A percentile compares a stretch with the other conserved stretches of the same genome.
phyloP scores from a whole-genome alignment of 257 asterid genomes.

The Solanum raphanifolium region DNA sequence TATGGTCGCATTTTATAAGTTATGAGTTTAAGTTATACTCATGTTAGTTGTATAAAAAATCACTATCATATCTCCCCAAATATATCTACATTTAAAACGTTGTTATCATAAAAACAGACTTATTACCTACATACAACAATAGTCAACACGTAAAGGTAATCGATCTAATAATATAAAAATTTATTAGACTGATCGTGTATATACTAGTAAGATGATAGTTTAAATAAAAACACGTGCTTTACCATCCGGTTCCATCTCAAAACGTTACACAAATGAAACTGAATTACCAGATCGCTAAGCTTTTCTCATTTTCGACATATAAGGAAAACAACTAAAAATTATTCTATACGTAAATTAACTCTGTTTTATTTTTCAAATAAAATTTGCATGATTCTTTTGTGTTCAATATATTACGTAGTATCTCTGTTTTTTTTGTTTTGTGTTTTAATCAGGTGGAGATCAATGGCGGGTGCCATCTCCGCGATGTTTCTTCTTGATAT shows the following conservation, averaged over 20 bases:
- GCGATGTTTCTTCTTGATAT: conserved; percentile 97
- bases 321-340: neutral
- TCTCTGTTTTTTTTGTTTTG: neutral
- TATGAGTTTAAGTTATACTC: too few species aligned
- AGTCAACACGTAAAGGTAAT: neutral
- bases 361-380: neutral
- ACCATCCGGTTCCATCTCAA: neutral
- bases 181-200: neutral
- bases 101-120: too few species aligned
- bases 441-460: neutral
- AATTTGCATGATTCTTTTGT: neutral
- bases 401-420: neutral
- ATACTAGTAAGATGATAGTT: neutral
- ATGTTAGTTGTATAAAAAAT: too few species aligned
- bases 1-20: neutral
- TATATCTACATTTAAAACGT: too few species aligned
- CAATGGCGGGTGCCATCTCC: conserved; percentile 96
- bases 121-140: neutral
- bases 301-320: neutral
- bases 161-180: neutral
- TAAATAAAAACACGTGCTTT: neutral
- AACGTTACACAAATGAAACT: neutral
- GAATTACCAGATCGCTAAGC: neutral
- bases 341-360: neutral
- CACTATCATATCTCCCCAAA: too few species aligned